Evolutionary conservation across 2,329 filamentous ascomycete species (phyloP), one percentile per base, ranked within the genome.

Genomic region (Tolypocladium amazonense): DNA sequence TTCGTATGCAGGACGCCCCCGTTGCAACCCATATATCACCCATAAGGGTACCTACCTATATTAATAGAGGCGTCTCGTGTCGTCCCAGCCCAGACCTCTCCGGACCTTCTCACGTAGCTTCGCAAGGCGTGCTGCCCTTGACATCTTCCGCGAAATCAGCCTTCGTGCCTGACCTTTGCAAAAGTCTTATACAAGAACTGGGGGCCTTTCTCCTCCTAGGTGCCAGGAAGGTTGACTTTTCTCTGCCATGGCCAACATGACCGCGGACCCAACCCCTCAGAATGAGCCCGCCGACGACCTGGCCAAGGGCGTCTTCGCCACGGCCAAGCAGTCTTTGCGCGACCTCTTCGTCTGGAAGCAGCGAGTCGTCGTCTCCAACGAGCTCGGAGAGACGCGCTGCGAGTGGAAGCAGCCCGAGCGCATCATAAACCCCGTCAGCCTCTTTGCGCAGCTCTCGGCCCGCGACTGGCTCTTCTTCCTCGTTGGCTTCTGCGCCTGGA

Each of bases 271-370:
- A 59, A 20, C 37, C 11, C 54, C 58, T 25, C 56, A 58, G 54
- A 69, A 75, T 65, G 77, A 83, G 64, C 78, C 81, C 14, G 87
- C 88, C 58, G 87, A 89, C 63, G 85, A 86, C 25, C 71, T 90
- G 61, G 85, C 86, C 39, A 84, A 83, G 72, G 88, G 88, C 50
- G 79, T 84, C 56, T 62, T 85, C 45, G 77, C 87, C 35, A 87
- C 85, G 0, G 84, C 85, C 14, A 87, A 82, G 68, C 87, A 90
- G 69, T 78, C 82, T 41, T 78, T 81, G 65, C 71, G 72, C 14
- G 88, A 90, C 66, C 81, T 90, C 61, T 88, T 89, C 76, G 80
- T 78, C 66, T 92, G 88, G 87, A 86, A 88, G 72, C 86, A 90
- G 74, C 82, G 88, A 61, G 85, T 89, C 14, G 82, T 88, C 45